Evolutionary conservation across 257 asterid species (phyloP).

Genomic region (Leonotis leonurus): DNA sequence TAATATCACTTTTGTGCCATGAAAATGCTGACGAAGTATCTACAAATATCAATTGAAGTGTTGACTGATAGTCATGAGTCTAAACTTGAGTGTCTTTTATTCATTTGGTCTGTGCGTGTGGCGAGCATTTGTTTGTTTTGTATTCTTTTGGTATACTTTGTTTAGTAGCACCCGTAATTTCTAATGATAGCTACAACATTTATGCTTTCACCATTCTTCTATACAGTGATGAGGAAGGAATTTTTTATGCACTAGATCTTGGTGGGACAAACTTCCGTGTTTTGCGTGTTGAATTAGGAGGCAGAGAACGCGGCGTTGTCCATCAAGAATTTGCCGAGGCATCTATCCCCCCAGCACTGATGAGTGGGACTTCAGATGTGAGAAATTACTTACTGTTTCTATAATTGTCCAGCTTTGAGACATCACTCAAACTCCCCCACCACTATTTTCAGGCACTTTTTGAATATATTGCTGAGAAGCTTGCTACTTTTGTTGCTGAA

Average conservation of each 20-base stretch:
- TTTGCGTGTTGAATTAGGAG: conserved; percentile 78
- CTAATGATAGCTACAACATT: conserved; percentile 1
- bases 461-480: conserved; percentile 58
- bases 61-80: background rate
- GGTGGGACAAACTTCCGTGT: conserved; percentile 98
- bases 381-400: conserved; percentile 6
- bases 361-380: conserved; percentile 66
- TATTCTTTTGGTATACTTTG: background rate
- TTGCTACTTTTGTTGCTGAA: conserved; percentile 47
- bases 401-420: background rate
- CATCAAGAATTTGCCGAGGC: conserved; percentile 84
- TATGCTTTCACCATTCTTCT: conserved; percentile 1
- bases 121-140: background rate
- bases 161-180: background rate
- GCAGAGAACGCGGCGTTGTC: conserved; percentile 53
- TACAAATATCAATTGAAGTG: background rate
- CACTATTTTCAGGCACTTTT: conserved; percentile 50
- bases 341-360: conserved; percentile 73
- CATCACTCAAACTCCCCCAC: conserved; percentile 1
- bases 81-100: background rate
- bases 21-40: background rate
- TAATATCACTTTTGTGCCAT: background rate
- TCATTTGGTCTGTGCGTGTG: background rate
- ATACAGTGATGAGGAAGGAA: conserved; percentile 77
- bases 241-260: conserved; percentile 87